Evolutionary conservation across 371 early-diverging fungal genomes (phyloP), one percentile per base, ranked within the genome.

Genomic region (Nematocida sp.): DNA sequence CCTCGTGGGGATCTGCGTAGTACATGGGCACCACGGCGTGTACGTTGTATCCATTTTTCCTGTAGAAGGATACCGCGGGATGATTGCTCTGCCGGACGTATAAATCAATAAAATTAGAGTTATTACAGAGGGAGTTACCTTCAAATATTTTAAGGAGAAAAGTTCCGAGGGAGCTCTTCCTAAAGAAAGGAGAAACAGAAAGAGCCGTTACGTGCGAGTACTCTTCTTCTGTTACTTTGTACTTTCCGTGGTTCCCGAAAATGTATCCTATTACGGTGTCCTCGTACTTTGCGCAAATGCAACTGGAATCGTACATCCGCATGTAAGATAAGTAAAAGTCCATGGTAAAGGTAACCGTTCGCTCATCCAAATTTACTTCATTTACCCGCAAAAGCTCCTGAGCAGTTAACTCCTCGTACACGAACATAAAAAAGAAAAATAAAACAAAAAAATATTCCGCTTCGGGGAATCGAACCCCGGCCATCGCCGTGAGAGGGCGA

Each of bases 181-280:
- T 89, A 80, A 88, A 92, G 77, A 91, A 89, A n/a, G 95, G 94
- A 0, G 92, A 90, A 0, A 96, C 93, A 1, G 94, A 94, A 36
- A 98, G 86, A 3, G 97, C 97, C 2, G 95, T 93, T 49, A 97
- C 93, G 82, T 98, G 99, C 0, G 93, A 93, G 94, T 94, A 95
- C 57, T 48, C 92, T 0, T 42, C 47, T 25, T 68, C 65, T 4
- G 67, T 78, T 0, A 39, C 39, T 68, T 81, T 71, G 55, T 71
- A 71, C 16, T 18, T 16, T 13, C 75, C 84, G 9, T 56, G n/a
- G 42, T 68, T 81, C 16, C 84, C 83, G 47, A 84, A 65, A 36
- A 82, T 63, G 61, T 81, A 82, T 20, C 80, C 84, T 33, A 71
- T 18, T 16, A 53, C 23, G 1, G 18, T 38, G 1, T 42, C 59